Evolutionary conservation across 768 basidiomycete genomes (phyloP).

Genomic region (Rhodotorula kratochvilovae): DNA sequence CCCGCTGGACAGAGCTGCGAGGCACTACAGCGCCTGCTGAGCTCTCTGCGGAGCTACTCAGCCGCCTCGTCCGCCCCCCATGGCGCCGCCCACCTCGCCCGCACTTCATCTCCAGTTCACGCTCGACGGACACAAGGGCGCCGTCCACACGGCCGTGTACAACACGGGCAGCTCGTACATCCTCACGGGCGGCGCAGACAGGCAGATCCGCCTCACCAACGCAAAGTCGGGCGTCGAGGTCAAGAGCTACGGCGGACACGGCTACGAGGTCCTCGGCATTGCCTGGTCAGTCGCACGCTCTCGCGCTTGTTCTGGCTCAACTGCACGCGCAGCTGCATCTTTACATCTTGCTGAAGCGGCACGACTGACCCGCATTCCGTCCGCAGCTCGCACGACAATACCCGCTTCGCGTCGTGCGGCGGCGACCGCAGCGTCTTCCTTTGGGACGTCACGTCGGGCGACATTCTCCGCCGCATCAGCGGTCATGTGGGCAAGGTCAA

Average conservation of each 20-base stretch:
- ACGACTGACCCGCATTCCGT: constrained; percentile 42
- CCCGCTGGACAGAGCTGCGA: too few relatives aligned
- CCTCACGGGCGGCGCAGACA: constrained; percentile 88
- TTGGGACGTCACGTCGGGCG: constrained; percentile 90
- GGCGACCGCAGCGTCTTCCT: constrained; percentile 89
- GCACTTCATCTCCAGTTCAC: constrained; percentile 28
- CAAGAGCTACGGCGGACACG: constrained; percentile 84
- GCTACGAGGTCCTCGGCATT: constrained; percentile 88
- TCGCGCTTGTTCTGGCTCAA: background rate
- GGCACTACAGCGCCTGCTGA: too few relatives aligned
- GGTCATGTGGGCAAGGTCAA: constrained; percentile 91
- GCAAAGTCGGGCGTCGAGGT: constrained; percentile 78
- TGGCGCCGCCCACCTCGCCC: background rate
- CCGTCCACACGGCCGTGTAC: constrained; percentile 86
- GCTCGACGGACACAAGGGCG: constrained; percentile 53
- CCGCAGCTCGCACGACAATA: constrained; percentile 71
- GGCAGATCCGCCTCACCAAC: constrained; percentile 86
- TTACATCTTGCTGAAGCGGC: background rate
- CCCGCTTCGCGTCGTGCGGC: constrained; percentile 85
- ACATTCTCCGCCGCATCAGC: constrained; percentile 71
- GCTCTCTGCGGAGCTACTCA: too few relatives aligned
- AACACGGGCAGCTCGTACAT: constrained; percentile 83
- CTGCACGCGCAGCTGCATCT: background rate
- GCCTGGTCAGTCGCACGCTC: constrained; percentile 58
- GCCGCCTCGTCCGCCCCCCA: background rate